Base-by-base conservation (phyloP, 352 stramenopile genomes). In the Pythium coloratum region DNA sequence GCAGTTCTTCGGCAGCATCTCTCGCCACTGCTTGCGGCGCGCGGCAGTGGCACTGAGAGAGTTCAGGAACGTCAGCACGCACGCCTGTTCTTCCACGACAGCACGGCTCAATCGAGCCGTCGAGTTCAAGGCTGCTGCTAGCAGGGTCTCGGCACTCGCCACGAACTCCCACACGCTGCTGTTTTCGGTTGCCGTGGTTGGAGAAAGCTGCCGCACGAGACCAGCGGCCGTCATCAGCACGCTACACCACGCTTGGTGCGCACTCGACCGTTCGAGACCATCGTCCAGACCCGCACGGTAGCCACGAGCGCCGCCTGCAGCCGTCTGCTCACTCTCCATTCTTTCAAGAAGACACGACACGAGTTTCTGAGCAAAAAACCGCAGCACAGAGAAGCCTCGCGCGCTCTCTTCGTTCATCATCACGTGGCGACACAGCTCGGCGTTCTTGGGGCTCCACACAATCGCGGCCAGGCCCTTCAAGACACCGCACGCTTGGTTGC, bases 241-340 rank as follows among this genome's bases (percentile, higher is more conserved):
- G 42, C 72, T 66, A 36, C 83, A 91, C 83, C 83, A 91, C 72
- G 83, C 80, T n/a, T 69, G 64, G 42, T 91, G 83, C 3, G 75
- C 76, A 9, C 71, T 49, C 0, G 83, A 90, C 4, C 78, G 76
- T 24, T 77, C 67, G 14, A 73, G 30, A 10, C 33, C 38, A 1
- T 33, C 55, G 40, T 70, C 67, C 32, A 32, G 59, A 13, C 62
- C 57, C 40, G n/a, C 18, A 7, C 34, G 56, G 46, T 90, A 90
- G 3, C 81, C 81, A 3, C 78, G 78, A n/a, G 76, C 28, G 4
- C 6, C 24, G 1, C 67, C 69, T 14, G 57, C 76, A 3, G 1
- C 47, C 0, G 28, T 38, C 64, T 81, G 71, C 59, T 91, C 83
- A 1, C 62, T 59, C 9, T 76, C 61, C 70, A 88, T 77, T 20